Evolutionary conservation across 768 basidiomycete species (phyloP), one percentile per base, ranked within the genome.

Genomic region (Kwoniella mangroviensis): DNA sequence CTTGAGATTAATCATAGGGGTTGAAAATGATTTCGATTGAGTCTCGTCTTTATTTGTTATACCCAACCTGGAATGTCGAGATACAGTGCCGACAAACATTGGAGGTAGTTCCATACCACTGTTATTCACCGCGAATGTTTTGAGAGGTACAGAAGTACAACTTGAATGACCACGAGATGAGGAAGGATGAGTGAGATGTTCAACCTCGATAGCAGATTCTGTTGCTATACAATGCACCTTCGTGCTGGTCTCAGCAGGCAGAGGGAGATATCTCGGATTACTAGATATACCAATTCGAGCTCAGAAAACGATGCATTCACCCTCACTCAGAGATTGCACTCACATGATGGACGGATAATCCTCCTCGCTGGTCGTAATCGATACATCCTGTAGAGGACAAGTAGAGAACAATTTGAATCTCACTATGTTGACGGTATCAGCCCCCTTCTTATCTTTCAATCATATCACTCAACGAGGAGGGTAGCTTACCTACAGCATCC

Each of bases 341-440:
- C 65, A 63, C 26, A 67, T 65, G 19, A 2, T 2, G 65, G 70
- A 41, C 60, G 15, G 4, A 51, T 13, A 55, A 56, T 17, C 28
- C 40, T 49, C 24, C 19, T 11, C 5, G 19, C 19, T 19, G 19
- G 45, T 9, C 3, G 42, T 22, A 1, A 72, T 51, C 26, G 34
- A 64, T 7, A 72, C 40, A 42, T 59, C 61, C 51, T 52, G 21
- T 40, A 68, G n/a, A 15, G 70, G 70, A 59, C 66, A 67, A 15
- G 66, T 55, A 34, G 70, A 72, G 49, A 67, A 72, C 13, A 72
- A 56, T 17, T 62, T 52, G 28, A 72, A 72, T 0, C 45, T 28
- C 0, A 66, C 70, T 72, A 5, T 9, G 6, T 28, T 1, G 2
- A 42, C 1, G 1, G 24, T 10, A 51, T 19, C 40, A 17, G 17